These are phyloP conservation scores for Sicyos edulis DNA, from an alignment of 306 rosid species.

Conservation along the genomic window DNA sequence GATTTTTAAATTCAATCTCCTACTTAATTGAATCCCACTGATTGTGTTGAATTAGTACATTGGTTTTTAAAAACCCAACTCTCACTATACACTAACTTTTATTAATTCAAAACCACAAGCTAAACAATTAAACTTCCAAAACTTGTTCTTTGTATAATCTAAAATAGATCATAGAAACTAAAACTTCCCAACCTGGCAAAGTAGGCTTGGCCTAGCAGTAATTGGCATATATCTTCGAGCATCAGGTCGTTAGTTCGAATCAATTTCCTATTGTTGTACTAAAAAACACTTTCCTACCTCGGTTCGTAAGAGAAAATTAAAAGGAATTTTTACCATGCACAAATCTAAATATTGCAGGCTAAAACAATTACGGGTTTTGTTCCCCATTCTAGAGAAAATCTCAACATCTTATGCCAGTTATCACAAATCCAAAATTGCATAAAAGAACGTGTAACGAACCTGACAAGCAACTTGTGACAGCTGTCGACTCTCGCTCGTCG, in stretches of 20 bases:
- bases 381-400: neutral
- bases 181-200: neutral
- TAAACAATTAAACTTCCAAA: neutral
- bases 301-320: no score
- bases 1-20: neutral
- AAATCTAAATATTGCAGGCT: no score
- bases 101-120: neutral
- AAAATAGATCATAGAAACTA: neutral
- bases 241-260: no score
- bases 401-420: neutral
- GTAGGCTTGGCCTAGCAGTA: no score
- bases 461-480: conserved; percentile 54
- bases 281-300: no score
- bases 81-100: neutral
- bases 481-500: conserved; percentile 39
- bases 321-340: no score
- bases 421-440: neutral
- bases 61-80: neutral
- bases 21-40: neutral
- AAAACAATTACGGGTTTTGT: no score
- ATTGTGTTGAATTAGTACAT: neutral
- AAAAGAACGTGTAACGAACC: conserved; percentile 35
- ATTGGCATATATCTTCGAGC: no score
- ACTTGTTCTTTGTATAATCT: neutral
- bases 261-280: no score